A percentile compares a stretch with the other conserved stretches of the same genome.
Conservation (phyloP, 257 asterid genomes). For the Perilla frutescens region DNA sequence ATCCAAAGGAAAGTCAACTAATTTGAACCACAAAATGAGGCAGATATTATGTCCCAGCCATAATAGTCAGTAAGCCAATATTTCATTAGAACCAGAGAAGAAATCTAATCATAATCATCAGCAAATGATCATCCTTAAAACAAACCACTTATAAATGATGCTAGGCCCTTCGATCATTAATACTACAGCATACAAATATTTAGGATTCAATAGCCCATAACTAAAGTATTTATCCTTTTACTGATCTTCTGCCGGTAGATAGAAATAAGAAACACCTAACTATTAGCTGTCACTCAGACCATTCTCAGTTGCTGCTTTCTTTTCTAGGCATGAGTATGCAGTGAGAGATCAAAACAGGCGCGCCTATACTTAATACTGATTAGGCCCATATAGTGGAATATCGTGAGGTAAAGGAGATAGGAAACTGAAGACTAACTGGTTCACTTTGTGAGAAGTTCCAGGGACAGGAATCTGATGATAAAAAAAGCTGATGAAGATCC, state of each 20-base stretch:
- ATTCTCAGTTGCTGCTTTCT: slow-evolving; percentile 16
- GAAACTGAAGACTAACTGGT: background rate
- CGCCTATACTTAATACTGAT: background rate
- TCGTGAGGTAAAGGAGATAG: background rate
- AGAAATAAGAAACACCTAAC: background rate
- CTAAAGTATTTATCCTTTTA: slow-evolving; percentile 9
- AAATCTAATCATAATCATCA: background rate
- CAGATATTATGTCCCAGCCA: slow-evolving; percentile 15
- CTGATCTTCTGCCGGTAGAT: slow-evolving; percentile 11
- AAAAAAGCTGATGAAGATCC: background rate
- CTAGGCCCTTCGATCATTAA: background rate
- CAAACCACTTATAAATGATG: background rate
- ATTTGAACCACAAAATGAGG: slow-evolving; percentile 36
- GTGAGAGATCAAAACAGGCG: background rate
- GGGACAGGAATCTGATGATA: background rate
- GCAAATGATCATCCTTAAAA: slow-evolving; percentile 18
- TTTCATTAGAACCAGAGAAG: slow-evolving; percentile 20
- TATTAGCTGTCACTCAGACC: background rate
- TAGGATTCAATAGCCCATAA: background rate
- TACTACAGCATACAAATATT: slow-evolving; percentile 5
- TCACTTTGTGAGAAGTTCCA: background rate
- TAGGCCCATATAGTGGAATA: background rate
- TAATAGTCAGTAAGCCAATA: slow-evolving; percentile 6
- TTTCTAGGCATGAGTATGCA: background rate
- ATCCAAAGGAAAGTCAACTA: slow-evolving; percentile 44